Conservation (phyloP, 306 rosid species). For the Dalbergia oliveri region DNA sequence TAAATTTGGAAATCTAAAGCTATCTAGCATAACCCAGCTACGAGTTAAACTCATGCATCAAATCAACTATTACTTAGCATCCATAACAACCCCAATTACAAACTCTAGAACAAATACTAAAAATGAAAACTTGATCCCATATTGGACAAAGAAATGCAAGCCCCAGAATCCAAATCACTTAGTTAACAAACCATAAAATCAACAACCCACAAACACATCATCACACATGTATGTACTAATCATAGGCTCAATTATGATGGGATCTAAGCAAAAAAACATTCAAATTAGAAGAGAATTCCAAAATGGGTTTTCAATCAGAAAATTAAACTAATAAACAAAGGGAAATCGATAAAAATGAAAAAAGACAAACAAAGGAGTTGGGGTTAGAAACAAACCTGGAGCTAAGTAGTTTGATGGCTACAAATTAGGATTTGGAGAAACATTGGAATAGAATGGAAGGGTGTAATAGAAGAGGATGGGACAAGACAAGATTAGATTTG, state of each 20-base stretch:
- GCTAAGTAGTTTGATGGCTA: background rate
- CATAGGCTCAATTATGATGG: conserved; percentile 3
- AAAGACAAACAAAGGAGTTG: background rate
- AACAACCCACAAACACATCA: conserved; percentile 17
- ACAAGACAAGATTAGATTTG: conserved; percentile 39
- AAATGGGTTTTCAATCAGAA: conserved; percentile 23
- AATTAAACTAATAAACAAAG: background rate
- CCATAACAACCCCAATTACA: conserved; percentile 18
- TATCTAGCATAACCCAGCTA: background rate
- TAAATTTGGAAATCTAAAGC: no score
- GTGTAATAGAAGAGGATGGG: background rate
- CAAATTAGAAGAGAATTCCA: conserved; percentile 12
- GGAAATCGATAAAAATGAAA: background rate
- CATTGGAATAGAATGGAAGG: background rate
- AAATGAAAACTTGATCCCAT: conserved; percentile 36
- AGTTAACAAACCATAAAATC: conserved; percentile 10
- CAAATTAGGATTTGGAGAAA: conserved; percentile 25
- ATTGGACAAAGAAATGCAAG: background rate
- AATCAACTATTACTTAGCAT: background rate
- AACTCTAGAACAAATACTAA: conserved; percentile 2
- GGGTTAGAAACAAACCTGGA: conserved; percentile 44
- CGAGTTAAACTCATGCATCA: background rate
- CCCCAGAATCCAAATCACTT: conserved; percentile 14
- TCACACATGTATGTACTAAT: background rate
- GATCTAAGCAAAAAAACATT: conserved; percentile 41